Evolutionary conservation across 2,329 filamentous ascomycete genomes (phyloP), one percentile per base, ranked within the genome.

Genomic region (Paraconiothyrium brasiliense): DNA sequence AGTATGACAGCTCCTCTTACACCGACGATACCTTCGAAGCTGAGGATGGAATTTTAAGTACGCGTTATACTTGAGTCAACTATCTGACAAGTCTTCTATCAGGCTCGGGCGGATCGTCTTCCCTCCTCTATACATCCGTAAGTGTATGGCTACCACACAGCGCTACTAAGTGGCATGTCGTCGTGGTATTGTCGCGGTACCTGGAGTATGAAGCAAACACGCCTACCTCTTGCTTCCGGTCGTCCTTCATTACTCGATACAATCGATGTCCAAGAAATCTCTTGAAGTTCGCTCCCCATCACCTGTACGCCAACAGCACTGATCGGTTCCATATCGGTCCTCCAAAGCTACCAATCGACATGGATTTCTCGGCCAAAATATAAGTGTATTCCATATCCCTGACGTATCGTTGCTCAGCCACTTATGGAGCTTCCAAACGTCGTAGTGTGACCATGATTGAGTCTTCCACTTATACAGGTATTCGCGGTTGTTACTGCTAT

Each of bases 401-500:
- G 20, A 24, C 27, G n/a, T 13, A 32, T n/a, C 32, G 44, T 4
- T 32, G 16, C 43, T 37, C 30, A 47, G 11, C 51, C 35, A 54
- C 16, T 30, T 50, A 44, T 1, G 44, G 22, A 6, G 16, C 9
- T 14, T 16, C 37, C 35, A 44, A 9, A 13, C n/a, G 37, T 14
- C 13, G 27, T 14, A 5, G 13, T 30, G 16, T 30, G 27, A 6
- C 27, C 27, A 30, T 30, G 27, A 30, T 30, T 30, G 27, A 30
- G 4, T 35, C 4, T 6, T 4, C 14, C 6, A 49, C 10, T 37
- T 39, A 39, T 27, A 35, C 34, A 81, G 73, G 78, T 81, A 6
- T 69, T 79, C 49, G 76, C 73, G 27, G 80, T 79, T 54, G 78
- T 82, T n/a, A 70, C 77, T n/a, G 78, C 80, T 9, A 75, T 82